Evolutionary conservation across 2,329 filamentous ascomycete genomes (phyloP).

Genomic region (Alternaria postmessia): DNA sequence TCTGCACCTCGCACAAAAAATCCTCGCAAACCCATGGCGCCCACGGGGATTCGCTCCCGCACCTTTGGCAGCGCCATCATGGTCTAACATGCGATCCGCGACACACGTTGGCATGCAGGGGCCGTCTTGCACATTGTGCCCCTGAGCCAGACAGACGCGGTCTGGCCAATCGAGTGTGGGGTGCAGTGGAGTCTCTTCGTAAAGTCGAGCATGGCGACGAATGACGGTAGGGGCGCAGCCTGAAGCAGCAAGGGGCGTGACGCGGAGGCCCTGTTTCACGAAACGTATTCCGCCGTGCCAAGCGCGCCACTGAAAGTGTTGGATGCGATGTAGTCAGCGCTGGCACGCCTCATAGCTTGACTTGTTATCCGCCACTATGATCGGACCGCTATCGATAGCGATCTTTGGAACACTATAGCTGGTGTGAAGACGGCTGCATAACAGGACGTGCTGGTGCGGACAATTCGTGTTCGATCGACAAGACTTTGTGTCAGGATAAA

Average conservation of each 20-base stretch:
- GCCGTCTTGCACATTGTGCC: conserved; percentile 28
- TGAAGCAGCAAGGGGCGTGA: conserved; percentile 30
- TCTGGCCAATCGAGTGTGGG: conserved; percentile 33
- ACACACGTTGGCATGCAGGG: conserved; percentile 27
- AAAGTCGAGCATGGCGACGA: conserved; percentile 15
- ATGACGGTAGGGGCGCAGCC: conserved; percentile 27
- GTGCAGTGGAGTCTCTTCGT: conserved; percentile 24
- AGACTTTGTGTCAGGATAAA: conserved; percentile 29
- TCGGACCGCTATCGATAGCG: conserved; percentile 4
- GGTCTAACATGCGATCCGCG: conserved; percentile 22
- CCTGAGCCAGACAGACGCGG: conserved; percentile 30
- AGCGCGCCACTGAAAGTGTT: conserved; percentile 17
- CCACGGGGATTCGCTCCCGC: conserved; percentile 28
- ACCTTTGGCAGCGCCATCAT: conserved; percentile 6
- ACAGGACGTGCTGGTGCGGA: conserved; percentile 10
- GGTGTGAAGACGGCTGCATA: not conserved
- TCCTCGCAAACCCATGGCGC: conserved; percentile 26
- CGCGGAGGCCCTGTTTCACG: conserved; percentile 33
- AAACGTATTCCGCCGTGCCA: conserved; percentile 31
- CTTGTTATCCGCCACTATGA: not conserved
- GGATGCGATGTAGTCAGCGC: conserved; percentile 14
- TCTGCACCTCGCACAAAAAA: conserved; percentile 26
- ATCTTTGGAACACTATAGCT: not conserved
- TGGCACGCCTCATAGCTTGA: not conserved
- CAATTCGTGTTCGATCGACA: conserved; percentile 13